Percentiles rank a stretch among this genome's conserved stretches.
Evolutionary conservation across 441 rosid genomes (phyloP).

Genomic region (Gossypium schwendimanii): DNA sequence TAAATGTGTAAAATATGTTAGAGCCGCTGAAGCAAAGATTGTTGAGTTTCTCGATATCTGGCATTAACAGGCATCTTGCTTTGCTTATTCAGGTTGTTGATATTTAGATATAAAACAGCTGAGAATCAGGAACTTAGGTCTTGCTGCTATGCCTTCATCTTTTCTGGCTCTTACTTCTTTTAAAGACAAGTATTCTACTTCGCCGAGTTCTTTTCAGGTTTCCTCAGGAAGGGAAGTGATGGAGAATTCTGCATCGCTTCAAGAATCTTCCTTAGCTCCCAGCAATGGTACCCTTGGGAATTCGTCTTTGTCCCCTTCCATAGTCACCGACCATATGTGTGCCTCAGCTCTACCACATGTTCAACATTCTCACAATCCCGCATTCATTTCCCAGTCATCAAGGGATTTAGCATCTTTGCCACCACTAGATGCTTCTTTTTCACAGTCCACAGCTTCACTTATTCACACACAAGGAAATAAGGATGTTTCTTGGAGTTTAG

Average conservation of each 20-base stretch:
- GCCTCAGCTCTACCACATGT: constrained; percentile 34
- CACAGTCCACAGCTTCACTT: constrained; percentile 25
- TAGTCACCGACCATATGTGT: constrained; percentile 26
- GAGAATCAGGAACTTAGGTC: constrained; percentile 10
- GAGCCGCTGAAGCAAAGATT: constrained; percentile 2
- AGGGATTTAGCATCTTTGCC: constrained; percentile 26
- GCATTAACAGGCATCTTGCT: constrained; percentile 10
- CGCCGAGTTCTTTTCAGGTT: constrained; percentile 37
- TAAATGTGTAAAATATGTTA: neutral
- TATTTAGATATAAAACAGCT: constrained; percentile 12
- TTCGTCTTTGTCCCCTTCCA: constrained; percentile 30
- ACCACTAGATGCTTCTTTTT: constrained; percentile 20
- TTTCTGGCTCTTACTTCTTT: constrained; percentile 33
- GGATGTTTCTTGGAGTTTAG: constrained; percentile 45
- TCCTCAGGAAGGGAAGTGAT: constrained; percentile 42
- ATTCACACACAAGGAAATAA: constrained; percentile 35
- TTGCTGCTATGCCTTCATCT: constrained; percentile 36
- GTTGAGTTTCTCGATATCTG: constrained; percentile 16
- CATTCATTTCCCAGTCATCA: constrained; percentile 38
- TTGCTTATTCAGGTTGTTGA: constrained; percentile 15
- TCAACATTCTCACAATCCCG: constrained; percentile 31
- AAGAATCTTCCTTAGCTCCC: constrained; percentile 34
- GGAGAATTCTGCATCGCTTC: constrained; percentile 29
- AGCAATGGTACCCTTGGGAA: constrained; percentile 28
- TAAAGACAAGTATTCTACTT: constrained; percentile 32